Evolutionary conservation across 768 basidiomycete species (phyloP).

Genomic region (Guyanaporus albipodus): DNA sequence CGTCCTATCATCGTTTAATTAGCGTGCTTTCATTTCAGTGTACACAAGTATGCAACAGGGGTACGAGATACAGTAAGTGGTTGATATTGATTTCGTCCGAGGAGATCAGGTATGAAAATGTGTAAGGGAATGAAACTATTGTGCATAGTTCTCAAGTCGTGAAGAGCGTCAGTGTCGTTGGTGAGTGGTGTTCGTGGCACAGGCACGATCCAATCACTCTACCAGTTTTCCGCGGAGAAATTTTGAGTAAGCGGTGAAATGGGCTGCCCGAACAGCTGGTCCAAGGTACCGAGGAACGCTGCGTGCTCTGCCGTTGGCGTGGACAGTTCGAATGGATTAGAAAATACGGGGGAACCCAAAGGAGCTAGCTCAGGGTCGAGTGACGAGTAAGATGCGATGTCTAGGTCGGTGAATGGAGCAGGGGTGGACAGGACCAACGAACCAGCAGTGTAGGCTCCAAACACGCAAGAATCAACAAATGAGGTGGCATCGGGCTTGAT

Average conservation of each 20-base stretch:
- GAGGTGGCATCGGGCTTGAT: conserved; percentile 28
- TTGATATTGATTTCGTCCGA: conserved; percentile 5
- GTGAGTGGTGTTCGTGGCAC: neutral
- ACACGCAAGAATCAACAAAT: conserved; percentile 27
- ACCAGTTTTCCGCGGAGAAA: conserved; percentile 12
- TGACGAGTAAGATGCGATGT: conserved; percentile 6
- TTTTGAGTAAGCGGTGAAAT: conserved; percentile 22
- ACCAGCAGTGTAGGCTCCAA: conserved; percentile 15
- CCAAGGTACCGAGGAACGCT: conserved; percentile 21
- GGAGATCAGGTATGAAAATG: conserved; percentile 7
- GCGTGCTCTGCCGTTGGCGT: conserved; percentile 1
- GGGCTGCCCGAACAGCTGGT: conserved; percentile 30
- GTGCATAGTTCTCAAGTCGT: conserved; percentile 4
- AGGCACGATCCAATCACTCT: neutral
- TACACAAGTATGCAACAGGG: neutral
- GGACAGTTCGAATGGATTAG: conserved; percentile 27
- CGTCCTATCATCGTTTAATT: neutral
- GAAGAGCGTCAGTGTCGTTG: neutral
- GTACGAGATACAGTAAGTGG: conserved; percentile 23
- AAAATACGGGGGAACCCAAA: conserved; percentile 28
- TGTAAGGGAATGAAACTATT: neutral
- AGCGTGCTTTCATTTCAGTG: conserved; percentile 2
- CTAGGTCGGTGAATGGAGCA: conserved; percentile 9
- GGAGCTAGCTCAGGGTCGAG: conserved; percentile 9
- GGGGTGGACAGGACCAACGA: conserved; percentile 1